Base-by-base conservation (phyloP, 495 filamentous ascomycete species). In the Aspergillus bertholletiae region DNA sequence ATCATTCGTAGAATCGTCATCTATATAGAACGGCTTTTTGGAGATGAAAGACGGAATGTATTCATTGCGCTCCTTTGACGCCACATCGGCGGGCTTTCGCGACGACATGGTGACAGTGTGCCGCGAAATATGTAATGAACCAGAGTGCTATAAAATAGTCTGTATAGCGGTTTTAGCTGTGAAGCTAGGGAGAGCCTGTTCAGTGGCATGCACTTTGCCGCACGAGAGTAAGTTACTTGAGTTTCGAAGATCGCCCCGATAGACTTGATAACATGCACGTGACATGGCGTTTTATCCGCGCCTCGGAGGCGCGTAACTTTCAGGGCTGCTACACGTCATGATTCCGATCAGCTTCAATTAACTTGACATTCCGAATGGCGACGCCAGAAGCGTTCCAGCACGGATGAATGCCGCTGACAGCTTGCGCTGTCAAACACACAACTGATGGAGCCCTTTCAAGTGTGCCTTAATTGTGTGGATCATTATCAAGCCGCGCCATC, bases 1-100 rank as follows among this genome's bases (percentile, higher is more conserved):
- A 61, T 98, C 94, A 56, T 81, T 84, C 51, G 87, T 77, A 48
- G 88, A 76, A 44, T 91, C 87, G 56, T 95, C 88, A 67, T 87
- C 86, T 65, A 94, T 81, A 76, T 97, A 98, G 74, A 98, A 98
- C 18, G 94, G 94, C 58, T 96, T 94, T 70, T 96, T 96, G 61
- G 92, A 89, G 79, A 98, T 98, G 80, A 96, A 98, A 47, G 90
- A 82, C 9, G 94, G 94, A 70, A 98, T 98, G 80, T 98, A 98
- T 74, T 97, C 92, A 83, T 98, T 98, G 70, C 87, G 87, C 71
- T 90, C 87, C 63, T 92, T 91, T 15, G 73, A 67, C 60, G 74
- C 72, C 59, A 75, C 73, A 54, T 78, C 74, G 52, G 72, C 69
- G 23, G 77, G 77, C 54, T 81, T 81, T 56, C 75, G 71, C 39